Percentiles rank a stretch among this genome's conserved stretches.
phyloP scores from a whole-genome alignment of 257 asterid species.

The Solanum pennellii region DNA sequence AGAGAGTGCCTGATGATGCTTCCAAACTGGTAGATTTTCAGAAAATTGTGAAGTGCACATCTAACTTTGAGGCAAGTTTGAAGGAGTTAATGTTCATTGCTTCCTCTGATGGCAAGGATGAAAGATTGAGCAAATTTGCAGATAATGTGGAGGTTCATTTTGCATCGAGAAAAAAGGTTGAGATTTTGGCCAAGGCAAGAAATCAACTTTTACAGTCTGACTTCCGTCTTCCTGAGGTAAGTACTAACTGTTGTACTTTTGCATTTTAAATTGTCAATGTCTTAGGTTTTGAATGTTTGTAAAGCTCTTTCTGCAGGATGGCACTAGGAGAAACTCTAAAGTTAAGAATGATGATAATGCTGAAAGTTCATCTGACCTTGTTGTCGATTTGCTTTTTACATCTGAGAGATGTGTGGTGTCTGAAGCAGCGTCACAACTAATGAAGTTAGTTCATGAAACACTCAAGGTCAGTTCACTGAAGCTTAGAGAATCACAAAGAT shows the following conservation, averaged over 20 bases:
- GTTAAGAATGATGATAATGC: slow-evolving; percentile 25
- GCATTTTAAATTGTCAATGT: neutral
- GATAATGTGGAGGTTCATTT: slow-evolving; percentile 93
- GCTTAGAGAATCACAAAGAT: neutral
- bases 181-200: slow-evolving; percentile 85
- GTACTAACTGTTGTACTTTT: slow-evolving; percentile 8
- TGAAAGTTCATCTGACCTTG: slow-evolving; percentile 28
- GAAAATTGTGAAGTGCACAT: slow-evolving; percentile 58
- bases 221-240: slow-evolving; percentile 74
- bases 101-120: slow-evolving; percentile 56
- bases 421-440: slow-evolving; percentile 57
- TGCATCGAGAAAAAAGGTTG: slow-evolving; percentile 78
- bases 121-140: slow-evolving; percentile 67
- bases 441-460: slow-evolving; percentile 83
- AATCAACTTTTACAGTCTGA: slow-evolving; percentile 56
- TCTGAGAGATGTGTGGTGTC: slow-evolving; percentile 81
- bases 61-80: slow-evolving; percentile 66
- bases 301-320: slow-evolving; percentile 28
- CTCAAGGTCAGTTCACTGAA: slow-evolving; percentile 49
- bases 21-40: slow-evolving; percentile 90
- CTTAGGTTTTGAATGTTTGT: neutral
- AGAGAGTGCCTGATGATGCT: slow-evolving; percentile 95
- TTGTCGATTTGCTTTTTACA: slow-evolving; percentile 51
- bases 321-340: slow-evolving; percentile 15
- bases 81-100: slow-evolving; percentile 68